Conservation (phyloP, 139 green algal species). For the Raphidocelis subcapitata region DNA sequence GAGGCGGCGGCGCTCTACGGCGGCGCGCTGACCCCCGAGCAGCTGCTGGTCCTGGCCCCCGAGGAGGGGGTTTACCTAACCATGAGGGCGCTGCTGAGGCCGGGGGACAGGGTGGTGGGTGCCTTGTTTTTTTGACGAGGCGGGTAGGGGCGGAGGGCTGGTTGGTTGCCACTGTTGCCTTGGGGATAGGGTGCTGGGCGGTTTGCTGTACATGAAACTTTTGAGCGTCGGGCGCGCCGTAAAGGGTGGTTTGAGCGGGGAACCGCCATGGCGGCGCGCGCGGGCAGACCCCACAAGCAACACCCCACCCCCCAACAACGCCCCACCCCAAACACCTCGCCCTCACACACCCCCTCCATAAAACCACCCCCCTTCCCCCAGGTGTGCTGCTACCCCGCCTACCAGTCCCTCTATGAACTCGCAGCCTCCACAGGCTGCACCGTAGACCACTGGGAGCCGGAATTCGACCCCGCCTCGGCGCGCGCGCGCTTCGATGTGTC, state of each 20-base stretch:
- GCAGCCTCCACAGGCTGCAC: conserved; percentile 48
- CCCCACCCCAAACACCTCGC: no score
- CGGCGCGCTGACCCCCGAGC: conserved; percentile 27
- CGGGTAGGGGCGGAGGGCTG: no score
- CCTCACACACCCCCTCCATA: neutral
- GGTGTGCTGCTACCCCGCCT: conserved; percentile 54
- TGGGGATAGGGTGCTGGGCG: no score
- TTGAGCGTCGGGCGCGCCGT: no score
- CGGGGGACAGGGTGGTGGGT: conserved; percentile 69
- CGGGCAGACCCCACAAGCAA: neutral
- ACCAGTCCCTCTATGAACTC: conserved; percentile 76
- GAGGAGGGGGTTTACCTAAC: conserved; percentile 58
- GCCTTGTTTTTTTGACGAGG: neutral
- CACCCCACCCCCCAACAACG: neutral
- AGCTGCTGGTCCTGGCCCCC: conserved; percentile 49
- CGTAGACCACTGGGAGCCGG: conserved; percentile 53
- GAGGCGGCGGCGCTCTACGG: conserved; percentile 44
- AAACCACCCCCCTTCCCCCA: neutral
- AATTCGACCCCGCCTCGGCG: neutral
- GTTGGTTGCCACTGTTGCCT: no score
- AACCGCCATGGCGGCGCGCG: no score
- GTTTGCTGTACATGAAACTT: no score
- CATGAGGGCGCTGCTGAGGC: conserved; percentile 64
- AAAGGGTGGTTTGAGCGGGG: no score
- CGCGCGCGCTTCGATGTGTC: conserved; percentile 36